Evolutionary conservation across 2,329 filamentous ascomycete genomes (phyloP), one percentile per base, ranked within the genome.

Genomic region (Penicillium sp.): DNA sequence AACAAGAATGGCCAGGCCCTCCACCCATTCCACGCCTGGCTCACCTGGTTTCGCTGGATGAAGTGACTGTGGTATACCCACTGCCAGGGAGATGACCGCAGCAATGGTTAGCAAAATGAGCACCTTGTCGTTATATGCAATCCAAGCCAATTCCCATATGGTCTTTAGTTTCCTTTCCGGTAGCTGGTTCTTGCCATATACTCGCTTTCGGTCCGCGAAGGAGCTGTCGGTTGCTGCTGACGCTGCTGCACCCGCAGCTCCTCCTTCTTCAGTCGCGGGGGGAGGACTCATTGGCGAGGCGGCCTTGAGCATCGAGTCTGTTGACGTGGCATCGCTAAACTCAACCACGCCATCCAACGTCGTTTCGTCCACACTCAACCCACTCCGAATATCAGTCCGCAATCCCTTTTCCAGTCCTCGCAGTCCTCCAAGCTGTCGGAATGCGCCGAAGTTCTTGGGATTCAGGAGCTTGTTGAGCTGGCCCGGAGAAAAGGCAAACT

Each of bases 41-140:
- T 81, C 74, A 5, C 80, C 73, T 49, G 82, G 78, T n/a, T 78
- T 69, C 2, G 83, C 81, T 15, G 84, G 86, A 38, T 68, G 63
- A 53, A 89, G 82, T 1, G 88, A 87, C 69, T 92, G 88, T 67
- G 91, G 92, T 1, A 92, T 84, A 48, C 90, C 90, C 42, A 93
- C 84, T 0, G 86, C 87, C 28, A 93, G 80, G 1, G 90, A 92
- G 38, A 93, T 86, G n/a, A 85, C 80, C 1, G 90, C 90, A 7
- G 90, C 89, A 20, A 87, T 81, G 0, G 88, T 89, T 59, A 92
- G 80, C 4, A 92, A 77, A 56, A 92, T 89, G 54, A 92, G 79
- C 11, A 93, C 86, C 69, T 92, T 93, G 75, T 93, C 90, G 71
- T 92, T 92, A 76, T 91, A 91, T 1, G 90, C 89, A 68, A 91